These are phyloP conservation scores for Paraconiothyrium sp. DNA, from an alignment of 2,329 filamentous ascomycete species.

Conservation along the genomic window DNA sequence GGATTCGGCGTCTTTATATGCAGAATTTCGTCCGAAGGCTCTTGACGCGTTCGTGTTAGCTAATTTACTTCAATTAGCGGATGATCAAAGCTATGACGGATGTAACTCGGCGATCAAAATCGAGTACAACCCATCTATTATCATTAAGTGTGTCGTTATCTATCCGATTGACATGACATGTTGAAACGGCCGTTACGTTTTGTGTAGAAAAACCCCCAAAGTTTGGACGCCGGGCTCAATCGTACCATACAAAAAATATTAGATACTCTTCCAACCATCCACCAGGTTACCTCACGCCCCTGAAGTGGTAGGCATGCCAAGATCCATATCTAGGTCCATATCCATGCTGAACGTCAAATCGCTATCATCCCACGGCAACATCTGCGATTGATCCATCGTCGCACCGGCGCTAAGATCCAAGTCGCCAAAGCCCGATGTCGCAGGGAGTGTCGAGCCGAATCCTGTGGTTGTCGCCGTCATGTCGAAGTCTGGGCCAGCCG, in stretches of 20 bases:
- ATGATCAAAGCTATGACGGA: not conserved
- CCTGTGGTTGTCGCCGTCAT: slow-evolving; percentile 34
- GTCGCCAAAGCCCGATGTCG: slow-evolving; percentile 22
- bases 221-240: not conserved
- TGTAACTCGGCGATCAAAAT: not conserved
- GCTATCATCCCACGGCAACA: slow-evolving; percentile 41
- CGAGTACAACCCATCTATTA: not conserved
- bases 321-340: slow-evolving; percentile 42
- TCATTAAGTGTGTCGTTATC: not conserved
- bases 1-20: not conserved
- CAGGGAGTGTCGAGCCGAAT: slow-evolving; percentile 27
- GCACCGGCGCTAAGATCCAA: slow-evolving; percentile 18
- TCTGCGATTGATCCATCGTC: slow-evolving; percentile 12
- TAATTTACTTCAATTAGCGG: not conserved
- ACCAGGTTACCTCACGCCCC: not conserved
- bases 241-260: not conserved
- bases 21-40: not conserved
- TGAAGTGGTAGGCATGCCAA: slow-evolving; percentile 1
- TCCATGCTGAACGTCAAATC: slow-evolving; percentile 46
- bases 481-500: slow-evolving; percentile 36
- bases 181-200: not conserved
- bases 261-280: not conserved
- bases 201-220: not conserved
- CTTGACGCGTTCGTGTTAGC: not conserved
- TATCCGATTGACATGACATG: not conserved